These are phyloP conservation scores for Mycocentrospora acerina DNA, from an alignment of 2,329 filamentous ascomycete genomes.

Conservation along the genomic window DNA sequence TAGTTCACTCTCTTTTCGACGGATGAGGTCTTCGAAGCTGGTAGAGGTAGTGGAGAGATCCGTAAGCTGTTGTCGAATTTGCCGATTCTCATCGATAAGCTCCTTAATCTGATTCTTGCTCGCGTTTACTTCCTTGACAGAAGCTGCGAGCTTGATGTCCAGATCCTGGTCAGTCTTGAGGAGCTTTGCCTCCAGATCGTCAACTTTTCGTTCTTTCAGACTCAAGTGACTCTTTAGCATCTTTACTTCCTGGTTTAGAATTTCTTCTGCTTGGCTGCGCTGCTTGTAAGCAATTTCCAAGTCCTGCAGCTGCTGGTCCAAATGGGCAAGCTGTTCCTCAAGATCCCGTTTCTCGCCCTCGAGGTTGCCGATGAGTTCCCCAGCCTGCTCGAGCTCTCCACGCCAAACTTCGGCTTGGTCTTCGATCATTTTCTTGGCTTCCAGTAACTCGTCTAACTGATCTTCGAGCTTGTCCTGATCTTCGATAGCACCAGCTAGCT, in stretches of 20 bases:
- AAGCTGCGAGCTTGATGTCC: conserved; percentile 76
- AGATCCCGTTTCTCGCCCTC: conserved; percentile 84
- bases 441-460: conserved; percentile 84
- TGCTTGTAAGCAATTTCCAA: conserved; percentile 71
- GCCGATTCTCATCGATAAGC: conserved; percentile 75
- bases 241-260: conserved; percentile 78
- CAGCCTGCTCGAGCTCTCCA: conserved; percentile 86
- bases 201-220: conserved; percentile 84
- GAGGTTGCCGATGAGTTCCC: conserved; percentile 78
- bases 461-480: conserved; percentile 95
- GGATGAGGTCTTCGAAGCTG: conserved; percentile 90
- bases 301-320: conserved; percentile 71
- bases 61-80: conserved; percentile 80
- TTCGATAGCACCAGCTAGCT: conserved; percentile 85
- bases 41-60: conserved; percentile 89
- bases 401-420: conserved; percentile 78
- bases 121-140: conserved; percentile 77
- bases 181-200: conserved; percentile 82
- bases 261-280: conserved; percentile 73
- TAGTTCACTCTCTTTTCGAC: conserved; percentile 92
- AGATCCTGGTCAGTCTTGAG: conserved; percentile 85
- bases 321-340: conserved; percentile 63
- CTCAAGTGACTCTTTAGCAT: conserved; percentile 88
- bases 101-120: conserved; percentile 74
- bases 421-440: conserved; percentile 85